Evolutionary conservation across 495 filamentous ascomycete genomes (phyloP), one percentile per base, ranked within the genome.

Genomic region (Collariella sp.): DNA sequence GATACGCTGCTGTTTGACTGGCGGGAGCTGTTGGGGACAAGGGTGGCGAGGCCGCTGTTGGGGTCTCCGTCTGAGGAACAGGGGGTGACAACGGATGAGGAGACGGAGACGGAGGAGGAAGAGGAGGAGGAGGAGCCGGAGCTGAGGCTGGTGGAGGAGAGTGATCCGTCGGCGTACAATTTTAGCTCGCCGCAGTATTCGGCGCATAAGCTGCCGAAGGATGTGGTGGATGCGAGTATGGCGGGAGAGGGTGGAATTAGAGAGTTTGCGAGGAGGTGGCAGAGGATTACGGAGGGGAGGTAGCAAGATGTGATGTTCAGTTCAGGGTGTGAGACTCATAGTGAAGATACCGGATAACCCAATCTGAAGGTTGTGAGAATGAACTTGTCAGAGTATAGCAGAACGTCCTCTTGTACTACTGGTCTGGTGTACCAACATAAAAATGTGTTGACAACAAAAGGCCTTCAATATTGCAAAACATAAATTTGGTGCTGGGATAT

Each of bases 201-300:
- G 57, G 91, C 93, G 31, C 91, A 96, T 65, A 99, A 99, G 70
- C 66, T 99, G 57, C 93, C 93, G 7, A 87, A 81, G 67, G 93
- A 99, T 49, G 86, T 99, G 19, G 93, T 97, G 18, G 90, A 98
- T 63, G 93, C 93, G 2, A 86, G 87, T 43, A 64, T 84, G 46
- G 80, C 80, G 1, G 93, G 93, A 2, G 77, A 81, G 50, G 81
- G 79, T 9, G 80, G 80, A 0, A 81, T 97, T 77, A 79, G 83
- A 52, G 90, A 96, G 69, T 95, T 96, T 72, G 83, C 91, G 62
- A 77, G 79, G 54, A 78, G 85, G 63, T 98, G 93, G 93, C 86
- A 85, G 72, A 80, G 86, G 56, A 84, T 95, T 59, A 55, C 55
- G 2, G 62, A 60, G 46, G 50, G 61, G 11, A 48, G 53, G 45